Evolutionary conservation across 164 flowering plant species (phyloP).

Genomic region (Echeveria elegans): DNA sequence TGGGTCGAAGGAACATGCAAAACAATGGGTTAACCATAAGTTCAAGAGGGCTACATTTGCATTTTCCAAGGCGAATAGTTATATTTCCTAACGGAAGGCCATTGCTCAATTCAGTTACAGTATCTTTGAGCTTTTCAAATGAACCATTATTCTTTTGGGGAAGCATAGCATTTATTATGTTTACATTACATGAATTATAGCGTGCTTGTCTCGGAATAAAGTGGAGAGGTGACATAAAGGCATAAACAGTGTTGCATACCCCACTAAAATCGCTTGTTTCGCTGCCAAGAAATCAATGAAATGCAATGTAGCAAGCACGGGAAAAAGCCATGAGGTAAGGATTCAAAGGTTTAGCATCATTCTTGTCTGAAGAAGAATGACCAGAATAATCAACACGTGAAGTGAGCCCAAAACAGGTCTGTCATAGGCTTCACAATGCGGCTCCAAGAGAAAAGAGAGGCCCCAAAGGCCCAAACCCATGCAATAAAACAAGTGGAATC

Average conservation of each 20-base stretch:
- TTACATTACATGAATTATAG: too few species aligned
- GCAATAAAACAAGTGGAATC: constrained; percentile 60
- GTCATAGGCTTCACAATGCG: constrained; percentile 66
- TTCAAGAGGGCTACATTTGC: background rate
- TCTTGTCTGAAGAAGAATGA: constrained; percentile 12
- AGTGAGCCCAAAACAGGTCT: constrained; percentile 93
- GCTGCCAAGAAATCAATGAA: constrained; percentile 61
- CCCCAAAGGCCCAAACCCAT: constrained; percentile 99
- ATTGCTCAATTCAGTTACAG: too few species aligned
- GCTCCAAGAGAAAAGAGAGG: constrained; percentile 84
- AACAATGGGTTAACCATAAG: background rate
- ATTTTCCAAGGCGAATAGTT: background rate
- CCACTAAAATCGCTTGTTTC: constrained; percentile 65
- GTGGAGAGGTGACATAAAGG: background rate
- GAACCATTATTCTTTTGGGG: too few species aligned
- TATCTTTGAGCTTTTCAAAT: too few species aligned
- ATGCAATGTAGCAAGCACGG: constrained; percentile 67
- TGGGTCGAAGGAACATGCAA: background rate
- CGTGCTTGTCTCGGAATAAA: background rate
- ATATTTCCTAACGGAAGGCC: too few species aligned
- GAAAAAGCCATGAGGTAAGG: constrained; percentile 79
- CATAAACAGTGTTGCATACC: constrained; percentile 29
- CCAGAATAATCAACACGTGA: constrained; percentile 34
- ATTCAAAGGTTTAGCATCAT: constrained; percentile 38
- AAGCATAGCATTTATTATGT: too few species aligned